phyloP scores from a whole-genome alignment of 169 alveolate species.

The Babesia gibsoni region DNA sequence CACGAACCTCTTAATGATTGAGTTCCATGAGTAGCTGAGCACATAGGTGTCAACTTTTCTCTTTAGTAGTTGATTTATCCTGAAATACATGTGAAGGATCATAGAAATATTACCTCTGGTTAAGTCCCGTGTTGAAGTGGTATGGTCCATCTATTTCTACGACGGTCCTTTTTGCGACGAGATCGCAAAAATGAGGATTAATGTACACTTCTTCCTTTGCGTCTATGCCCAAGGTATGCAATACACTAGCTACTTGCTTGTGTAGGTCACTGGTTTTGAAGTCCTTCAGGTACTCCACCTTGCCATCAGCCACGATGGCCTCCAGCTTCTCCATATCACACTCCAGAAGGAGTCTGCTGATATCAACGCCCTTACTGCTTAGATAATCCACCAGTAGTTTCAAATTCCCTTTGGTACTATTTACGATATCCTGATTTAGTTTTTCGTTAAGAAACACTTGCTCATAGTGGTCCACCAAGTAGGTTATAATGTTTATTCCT shows the following conservation, averaged over 20 bases:
- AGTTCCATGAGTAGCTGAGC: conserved; percentile 22
- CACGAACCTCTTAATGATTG: conserved; percentile 31
- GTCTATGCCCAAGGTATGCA: conserved; percentile 17
- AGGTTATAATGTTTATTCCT: conserved; percentile 1
- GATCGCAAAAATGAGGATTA: conserved; percentile 42
- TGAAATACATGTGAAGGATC: background rate
- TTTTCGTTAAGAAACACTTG: background rate
- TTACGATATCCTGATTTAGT: background rate
- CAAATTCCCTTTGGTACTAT: background rate
- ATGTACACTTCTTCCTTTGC: conserved; percentile 25
- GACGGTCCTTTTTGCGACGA: background rate
- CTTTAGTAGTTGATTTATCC: conserved; percentile 17
- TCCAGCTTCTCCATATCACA: background rate
- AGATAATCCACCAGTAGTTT: conserved; percentile 11
- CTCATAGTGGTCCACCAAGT: conserved; percentile 8
- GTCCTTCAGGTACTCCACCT: conserved; percentile 17
- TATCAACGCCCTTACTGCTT: background rate
- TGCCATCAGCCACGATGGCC: background rate
- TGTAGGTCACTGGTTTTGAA: conserved; percentile 54
- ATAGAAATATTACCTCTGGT: conserved; percentile 24
- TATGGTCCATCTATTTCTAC: conserved; percentile 62
- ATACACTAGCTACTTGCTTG: conserved; percentile 36
- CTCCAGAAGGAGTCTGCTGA: background rate
- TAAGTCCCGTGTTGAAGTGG: conserved; percentile 28
- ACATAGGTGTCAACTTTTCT: background rate